Conservation (phyloP, 169 alveolate species). For the Cryptosporidium parvum region DNA sequence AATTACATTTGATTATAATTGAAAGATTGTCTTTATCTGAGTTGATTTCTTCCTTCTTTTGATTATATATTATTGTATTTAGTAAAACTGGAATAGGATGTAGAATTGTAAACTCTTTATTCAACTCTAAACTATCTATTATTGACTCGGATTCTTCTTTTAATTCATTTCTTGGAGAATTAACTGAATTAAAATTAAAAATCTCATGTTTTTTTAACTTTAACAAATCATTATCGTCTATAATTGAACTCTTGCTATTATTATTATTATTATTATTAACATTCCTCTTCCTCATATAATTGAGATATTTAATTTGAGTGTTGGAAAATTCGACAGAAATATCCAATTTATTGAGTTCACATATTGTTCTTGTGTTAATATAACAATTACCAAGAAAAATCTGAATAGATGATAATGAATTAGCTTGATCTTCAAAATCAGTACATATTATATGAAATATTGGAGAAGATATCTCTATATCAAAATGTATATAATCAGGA, state of each 20-base stretch:
- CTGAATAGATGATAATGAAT: constrained; percentile 30
- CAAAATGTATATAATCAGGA: constrained; percentile 68
- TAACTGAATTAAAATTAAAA: background rate
- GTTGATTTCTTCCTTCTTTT: constrained; percentile 29
- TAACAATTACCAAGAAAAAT: constrained; percentile 55
- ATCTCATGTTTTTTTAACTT: background rate
- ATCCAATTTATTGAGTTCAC: constrained; percentile 34
- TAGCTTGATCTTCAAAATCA: constrained; percentile 29
- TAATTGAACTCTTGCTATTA: background rate
- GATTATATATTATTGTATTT: constrained; percentile 3
- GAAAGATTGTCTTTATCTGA: constrained; percentile 38
- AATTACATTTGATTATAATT: constrained; percentile 22
- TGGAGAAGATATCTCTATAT: constrained; percentile 68
- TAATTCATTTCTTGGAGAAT: background rate
- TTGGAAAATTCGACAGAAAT: constrained; percentile 32
- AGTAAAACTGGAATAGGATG: constrained; percentile 61
- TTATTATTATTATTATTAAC: too few relatives aligned
- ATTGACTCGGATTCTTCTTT: background rate
- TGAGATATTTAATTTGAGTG: constrained; percentile 45
- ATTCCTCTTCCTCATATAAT: background rate
- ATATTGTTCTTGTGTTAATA: constrained; percentile 28
- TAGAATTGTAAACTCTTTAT: constrained; percentile 45
- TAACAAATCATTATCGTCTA: background rate
- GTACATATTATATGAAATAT: constrained; percentile 43
- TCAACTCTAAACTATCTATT: background rate